Evolutionary conservation across 768 basidiomycete species (phyloP), one percentile per base, ranked within the genome.

Genomic region (Boletus rex-veris): DNA sequence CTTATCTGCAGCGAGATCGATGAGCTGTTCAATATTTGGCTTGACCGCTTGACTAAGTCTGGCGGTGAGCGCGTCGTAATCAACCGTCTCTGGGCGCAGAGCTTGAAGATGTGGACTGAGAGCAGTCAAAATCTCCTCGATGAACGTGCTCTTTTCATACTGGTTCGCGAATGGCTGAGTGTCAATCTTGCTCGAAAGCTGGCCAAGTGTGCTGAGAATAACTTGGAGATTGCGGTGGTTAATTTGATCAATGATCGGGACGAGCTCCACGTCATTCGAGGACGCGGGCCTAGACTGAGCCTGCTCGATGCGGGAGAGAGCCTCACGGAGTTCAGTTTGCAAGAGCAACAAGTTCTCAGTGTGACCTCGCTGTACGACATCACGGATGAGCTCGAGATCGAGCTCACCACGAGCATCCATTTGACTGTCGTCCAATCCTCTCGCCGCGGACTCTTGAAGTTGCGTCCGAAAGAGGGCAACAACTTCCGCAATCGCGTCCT

Each of bases 1-100:
- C 67, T 93, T 93, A 67, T 93, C 91, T 0, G 88, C 90, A 26
- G 91, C 86, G 45, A 93, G 79, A 65, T 93, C 91, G 57, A 93
- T 93, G 54, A 93, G 83, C 60, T 93, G 90, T 2, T 89, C 82
- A 24, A 93, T 91, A 58, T 92, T 87, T 7, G 91, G 91, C 62
- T 92, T 92, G 64, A 93, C 91, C 0, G 91, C 88, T 68, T 93
- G 88, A 21, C 86, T 79, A 15, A 93, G 81, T 61, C 83, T 82
- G 42, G 74, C 76, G 3, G 91, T 93, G 53, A 93, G 73, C 58
- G 79, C 76, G 35, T 91, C 88, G 62, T 92, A 90, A 64, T 93
- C 90, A 45, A 93, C 76, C 12, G 83, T 75, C 49, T 89, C 88
- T 26, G 80, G 74, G 26, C 80, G 84, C 19, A 86, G 65, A 1